Percentiles rank a stretch among this genome's conserved stretches.
Conservation (phyloP, 2,329 filamentous ascomycete genomes). For the Apiospora pterosperma region DNA sequence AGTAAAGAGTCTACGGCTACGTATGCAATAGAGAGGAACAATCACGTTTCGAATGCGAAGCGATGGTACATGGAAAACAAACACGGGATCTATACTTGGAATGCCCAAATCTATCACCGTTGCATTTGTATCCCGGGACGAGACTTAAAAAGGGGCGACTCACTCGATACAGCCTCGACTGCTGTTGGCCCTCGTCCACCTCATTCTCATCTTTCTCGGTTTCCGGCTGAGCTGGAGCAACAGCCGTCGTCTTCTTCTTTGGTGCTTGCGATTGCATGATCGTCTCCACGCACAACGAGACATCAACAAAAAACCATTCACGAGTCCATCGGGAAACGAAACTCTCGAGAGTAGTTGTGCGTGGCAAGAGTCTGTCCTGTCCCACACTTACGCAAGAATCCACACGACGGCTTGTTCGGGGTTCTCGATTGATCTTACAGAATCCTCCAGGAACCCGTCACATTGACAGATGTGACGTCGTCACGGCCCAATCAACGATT, state of each 20-base stretch:
- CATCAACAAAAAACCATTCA: too few species aligned
- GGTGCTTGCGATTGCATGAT: not conserved
- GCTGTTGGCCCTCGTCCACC: slow-evolving; percentile 6
- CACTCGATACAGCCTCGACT: slow-evolving; percentile 21
- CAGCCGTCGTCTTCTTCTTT: not conserved
- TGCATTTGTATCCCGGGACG: too few species aligned
- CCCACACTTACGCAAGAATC: too few species aligned
- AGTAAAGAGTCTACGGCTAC: too few species aligned
- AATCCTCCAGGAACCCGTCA: not conserved
- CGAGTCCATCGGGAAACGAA: not conserved
- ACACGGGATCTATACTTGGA: not conserved
- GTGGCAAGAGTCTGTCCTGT: not conserved
- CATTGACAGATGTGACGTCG: not conserved
- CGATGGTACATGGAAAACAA: not conserved
- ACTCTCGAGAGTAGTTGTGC: not conserved
- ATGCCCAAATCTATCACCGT: not conserved
- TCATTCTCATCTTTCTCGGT: not conserved
- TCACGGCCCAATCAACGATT: not conserved
- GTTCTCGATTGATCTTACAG: not conserved
- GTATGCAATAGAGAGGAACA: not conserved
- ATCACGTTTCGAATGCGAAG: not conserved
- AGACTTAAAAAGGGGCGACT: slow-evolving; percentile 3
- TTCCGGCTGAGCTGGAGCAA: slow-evolving; percentile 6
- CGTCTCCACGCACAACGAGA: too few species aligned
- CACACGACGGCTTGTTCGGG: not conserved